A percentile compares a stretch with the other conserved stretches of the same genome.
These are phyloP conservation scores for Aegilops longissima DNA, from an alignment of 176 grass and related monocot genomes.

Conservation along the genomic window DNA sequence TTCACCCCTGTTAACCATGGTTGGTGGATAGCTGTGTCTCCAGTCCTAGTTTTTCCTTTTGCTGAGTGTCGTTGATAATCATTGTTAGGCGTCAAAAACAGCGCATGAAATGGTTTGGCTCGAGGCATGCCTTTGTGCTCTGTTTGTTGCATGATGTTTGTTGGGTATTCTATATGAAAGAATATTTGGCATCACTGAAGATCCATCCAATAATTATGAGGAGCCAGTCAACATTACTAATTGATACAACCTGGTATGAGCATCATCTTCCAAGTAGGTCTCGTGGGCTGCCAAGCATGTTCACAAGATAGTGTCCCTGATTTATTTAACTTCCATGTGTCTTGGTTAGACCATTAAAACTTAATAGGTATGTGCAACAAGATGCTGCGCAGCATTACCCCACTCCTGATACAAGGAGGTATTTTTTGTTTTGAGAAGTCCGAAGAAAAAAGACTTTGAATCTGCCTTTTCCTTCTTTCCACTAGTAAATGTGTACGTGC, in stretches of 20 bases:
- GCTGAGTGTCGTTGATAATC: not conserved
- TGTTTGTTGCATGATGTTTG: not conserved
- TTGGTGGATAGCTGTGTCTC: not conserved
- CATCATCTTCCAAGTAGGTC: not conserved
- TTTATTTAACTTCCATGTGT: slow-evolving; percentile 22
- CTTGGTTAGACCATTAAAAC: not conserved
- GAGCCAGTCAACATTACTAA: not conserved
- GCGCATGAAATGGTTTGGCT: not conserved
- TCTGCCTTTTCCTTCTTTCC: too few species aligned
- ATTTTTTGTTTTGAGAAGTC: too few species aligned
- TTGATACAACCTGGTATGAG: slow-evolving; percentile 31
- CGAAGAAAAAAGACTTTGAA: too few species aligned
- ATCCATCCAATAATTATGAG: not conserved
- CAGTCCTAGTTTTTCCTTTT: not conserved
- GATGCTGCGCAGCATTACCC: not conserved
- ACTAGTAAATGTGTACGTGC: too few species aligned
- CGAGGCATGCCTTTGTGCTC: not conserved
- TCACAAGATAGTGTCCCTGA: not conserved
- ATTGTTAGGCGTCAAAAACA: not conserved
- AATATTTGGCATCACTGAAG: not conserved
- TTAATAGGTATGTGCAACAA: not conserved
- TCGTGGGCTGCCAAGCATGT: slow-evolving; percentile 3
- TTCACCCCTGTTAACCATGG: not conserved
- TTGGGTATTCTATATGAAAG: not conserved
- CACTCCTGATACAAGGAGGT: too few species aligned